Evolutionary conservation across 805 yeast genomes (phyloP).

Genomic region (Lachancea quebecensis): DNA sequence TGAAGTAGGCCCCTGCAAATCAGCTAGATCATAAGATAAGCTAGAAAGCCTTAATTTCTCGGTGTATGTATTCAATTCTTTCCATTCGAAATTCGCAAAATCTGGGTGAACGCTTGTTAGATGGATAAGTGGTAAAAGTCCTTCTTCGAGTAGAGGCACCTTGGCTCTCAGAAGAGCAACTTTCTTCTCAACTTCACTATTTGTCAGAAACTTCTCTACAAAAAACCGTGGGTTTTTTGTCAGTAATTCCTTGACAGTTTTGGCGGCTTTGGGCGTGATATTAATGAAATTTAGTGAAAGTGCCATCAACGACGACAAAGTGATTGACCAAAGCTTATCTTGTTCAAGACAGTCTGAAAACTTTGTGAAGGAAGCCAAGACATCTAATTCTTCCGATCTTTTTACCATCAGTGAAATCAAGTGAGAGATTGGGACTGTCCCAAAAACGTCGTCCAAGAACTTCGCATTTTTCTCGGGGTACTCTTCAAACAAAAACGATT

Average conservation of each 20-base stretch:
- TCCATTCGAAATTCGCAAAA: slow-evolving; percentile 59
- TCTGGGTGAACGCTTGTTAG: slow-evolving; percentile 56
- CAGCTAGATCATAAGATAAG: slow-evolving; percentile 37
- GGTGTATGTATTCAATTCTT: slow-evolving; percentile 56
- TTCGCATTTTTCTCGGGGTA: slow-evolving; percentile 22
- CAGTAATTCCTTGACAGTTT: slow-evolving; percentile 27
- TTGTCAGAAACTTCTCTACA: slow-evolving; percentile 34
- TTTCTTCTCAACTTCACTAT: slow-evolving; percentile 30
- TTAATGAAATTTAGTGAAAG: slow-evolving; percentile 41
- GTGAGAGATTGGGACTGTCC: slow-evolving; percentile 12
- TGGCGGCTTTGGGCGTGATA: slow-evolving; percentile 32
- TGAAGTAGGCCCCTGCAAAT: slow-evolving; percentile 30
- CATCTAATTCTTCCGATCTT: slow-evolving; percentile 35
- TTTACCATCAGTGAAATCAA: slow-evolving; percentile 30
- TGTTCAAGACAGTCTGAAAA: slow-evolving; percentile 39
- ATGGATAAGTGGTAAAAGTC: slow-evolving; percentile 53
- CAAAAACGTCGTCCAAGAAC: slow-evolving; percentile 12
- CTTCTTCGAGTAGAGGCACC: slow-evolving; percentile 50
- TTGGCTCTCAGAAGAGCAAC: slow-evolving; percentile 54
- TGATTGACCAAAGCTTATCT: slow-evolving; percentile 46
- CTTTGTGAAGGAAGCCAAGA: slow-evolving; percentile 39
- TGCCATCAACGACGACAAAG: slow-evolving; percentile 32
- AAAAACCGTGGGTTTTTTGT: slow-evolving; percentile 31
- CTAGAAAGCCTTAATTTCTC: slow-evolving; percentile 36
- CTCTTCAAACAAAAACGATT: slow-evolving; percentile 40